phyloP scores from a whole-genome alignment of 305 asterid genomes.

The Solanum hybrid region DNA sequence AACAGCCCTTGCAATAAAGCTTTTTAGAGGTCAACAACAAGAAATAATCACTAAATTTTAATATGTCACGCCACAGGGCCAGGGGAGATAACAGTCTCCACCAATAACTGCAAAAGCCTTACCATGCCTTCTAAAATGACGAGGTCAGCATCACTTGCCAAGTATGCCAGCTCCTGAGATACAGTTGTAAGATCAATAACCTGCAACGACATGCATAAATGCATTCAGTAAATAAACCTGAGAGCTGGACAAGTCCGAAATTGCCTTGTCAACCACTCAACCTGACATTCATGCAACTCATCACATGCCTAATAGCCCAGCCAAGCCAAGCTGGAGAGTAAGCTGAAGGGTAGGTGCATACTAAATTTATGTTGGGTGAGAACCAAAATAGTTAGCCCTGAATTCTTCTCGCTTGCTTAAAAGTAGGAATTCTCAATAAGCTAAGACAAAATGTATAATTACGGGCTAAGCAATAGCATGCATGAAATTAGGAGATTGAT shows the following conservation, averaged over 20 bases:
- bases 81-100: neutral
- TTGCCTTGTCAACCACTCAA: neutral
- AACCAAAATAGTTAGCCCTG: neutral
- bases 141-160: constrained; percentile 81
- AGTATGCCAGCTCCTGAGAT: constrained; percentile 89
- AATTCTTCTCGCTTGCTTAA: neutral
- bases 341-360: neutral
- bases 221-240: neutral
- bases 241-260: neutral
- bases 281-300: neutral
- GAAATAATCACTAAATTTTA: neutral
- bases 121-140: constrained; percentile 97
- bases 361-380: neutral
- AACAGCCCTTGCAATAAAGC: neutral
- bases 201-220: constrained; percentile 22
- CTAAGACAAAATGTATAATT: neutral
- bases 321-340: neutral
- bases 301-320: neutral
- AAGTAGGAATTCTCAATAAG: neutral
- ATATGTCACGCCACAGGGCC: neutral
- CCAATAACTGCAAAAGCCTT: constrained; percentile 6
- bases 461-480: neutral
- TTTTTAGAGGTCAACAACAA: neutral
- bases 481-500: neutral
- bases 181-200: constrained; percentile 80